Percentiles rank a stretch among this genome's conserved stretches.
Evolutionary conservation across 257 asterid genomes (phyloP).

Genomic region (Scutellaria galericulata): DNA sequence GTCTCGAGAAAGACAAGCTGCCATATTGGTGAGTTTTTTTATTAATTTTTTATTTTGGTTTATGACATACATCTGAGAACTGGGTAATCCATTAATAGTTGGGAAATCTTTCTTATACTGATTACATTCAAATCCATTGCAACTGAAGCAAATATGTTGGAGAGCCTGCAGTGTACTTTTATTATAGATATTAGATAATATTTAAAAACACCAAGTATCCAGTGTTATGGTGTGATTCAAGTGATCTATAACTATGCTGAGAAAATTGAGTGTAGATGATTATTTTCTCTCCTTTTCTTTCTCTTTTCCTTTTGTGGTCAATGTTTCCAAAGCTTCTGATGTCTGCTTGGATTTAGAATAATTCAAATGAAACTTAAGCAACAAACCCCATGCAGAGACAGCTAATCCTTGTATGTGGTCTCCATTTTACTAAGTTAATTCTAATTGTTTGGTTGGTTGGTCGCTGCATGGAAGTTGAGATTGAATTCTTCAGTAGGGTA

Average conservation of each 20-base stretch:
- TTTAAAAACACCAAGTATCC: slow-evolving; percentile 19
- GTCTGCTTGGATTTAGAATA: slow-evolving; percentile 11
- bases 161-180: slow-evolving; percentile 22
- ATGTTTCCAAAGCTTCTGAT: slow-evolving; percentile 3
- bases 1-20: slow-evolving; percentile 98
- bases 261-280: slow-evolving; percentile 16
- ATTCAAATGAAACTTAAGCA: slow-evolving; percentile 6
- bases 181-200: slow-evolving; percentile 2
- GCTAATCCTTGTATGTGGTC: slow-evolving; percentile 15
- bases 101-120: slow-evolving; percentile 11
- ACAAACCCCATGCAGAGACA: slow-evolving; percentile 1
- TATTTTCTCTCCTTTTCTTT: slow-evolving; percentile 13
- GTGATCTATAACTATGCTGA: slow-evolving; percentile 15
- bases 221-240: slow-evolving; percentile 15
- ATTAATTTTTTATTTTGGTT: slow-evolving; percentile 10
- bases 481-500: slow-evolving; percentile 25
- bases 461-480: slow-evolving; percentile 21
- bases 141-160: slow-evolving; percentile 23
- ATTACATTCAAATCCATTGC: slow-evolving; percentile 23
- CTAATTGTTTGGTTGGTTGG: slow-evolving; percentile 22
- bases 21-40: slow-evolving; percentile 68
- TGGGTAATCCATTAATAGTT: slow-evolving; percentile 14
- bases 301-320: not conserved
- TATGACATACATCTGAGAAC: slow-evolving; percentile 11
- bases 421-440: slow-evolving; percentile 13